A percentile compares a stretch with the other conserved stretches of the same genome.
Evolutionary conservation across 345 rosid genomes (phyloP).

Genomic region (Murraya paniculata): DNA sequence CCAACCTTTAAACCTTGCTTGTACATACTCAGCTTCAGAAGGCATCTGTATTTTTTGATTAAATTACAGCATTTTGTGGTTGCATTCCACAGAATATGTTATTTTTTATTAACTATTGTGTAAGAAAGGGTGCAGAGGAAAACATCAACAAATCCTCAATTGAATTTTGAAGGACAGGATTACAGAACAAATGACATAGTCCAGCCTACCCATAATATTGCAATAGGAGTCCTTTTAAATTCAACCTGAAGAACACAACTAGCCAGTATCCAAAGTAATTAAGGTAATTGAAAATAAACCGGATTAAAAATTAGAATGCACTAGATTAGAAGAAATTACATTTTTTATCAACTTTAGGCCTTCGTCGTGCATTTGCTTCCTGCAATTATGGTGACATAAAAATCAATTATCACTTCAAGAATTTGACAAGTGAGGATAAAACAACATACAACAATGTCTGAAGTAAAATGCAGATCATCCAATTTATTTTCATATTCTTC

Average conservation of each 20-base stretch:
- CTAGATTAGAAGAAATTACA: conserved; percentile 26
- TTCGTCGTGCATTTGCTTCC: conserved; percentile 37
- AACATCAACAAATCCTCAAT: not conserved
- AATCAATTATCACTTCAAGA: not conserved
- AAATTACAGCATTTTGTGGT: not conserved
- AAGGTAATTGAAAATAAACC: not conserved
- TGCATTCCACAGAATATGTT: not conserved
- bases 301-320: not conserved
- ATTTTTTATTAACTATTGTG: not conserved
- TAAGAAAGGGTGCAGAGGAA: not conserved
- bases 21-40: not conserved
- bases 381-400: conserved; percentile 26
- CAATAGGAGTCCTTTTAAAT: not conserved
- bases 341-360: conserved; percentile 39
- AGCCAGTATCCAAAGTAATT: not conserved
- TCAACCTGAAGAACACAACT: not conserved
- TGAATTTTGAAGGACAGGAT: not conserved
- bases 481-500: not conserved
- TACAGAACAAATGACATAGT: not conserved
- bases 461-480: not conserved
- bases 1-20: not conserved
- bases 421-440: not conserved
- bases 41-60: not conserved
- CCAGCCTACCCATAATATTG: not conserved
- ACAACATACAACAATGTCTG: not conserved